These are phyloP conservation scores for Zoysia japonica DNA, from an alignment of 176 grass and related monocot genomes.

Conservation along the genomic window DNA sequence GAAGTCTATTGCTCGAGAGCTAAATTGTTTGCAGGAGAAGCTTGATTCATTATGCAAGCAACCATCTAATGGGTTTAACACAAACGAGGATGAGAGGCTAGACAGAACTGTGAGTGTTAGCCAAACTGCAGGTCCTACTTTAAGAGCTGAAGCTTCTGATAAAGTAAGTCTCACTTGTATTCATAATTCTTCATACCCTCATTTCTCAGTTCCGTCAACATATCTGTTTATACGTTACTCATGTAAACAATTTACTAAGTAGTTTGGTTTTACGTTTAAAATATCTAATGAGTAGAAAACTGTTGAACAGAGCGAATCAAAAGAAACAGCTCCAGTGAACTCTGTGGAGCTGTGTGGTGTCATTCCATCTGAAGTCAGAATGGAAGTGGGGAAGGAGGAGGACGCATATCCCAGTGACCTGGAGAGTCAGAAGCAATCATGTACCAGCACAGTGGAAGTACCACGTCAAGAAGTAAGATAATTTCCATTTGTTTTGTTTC, in stretches of 20 bases:
- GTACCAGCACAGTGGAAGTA: background rate
- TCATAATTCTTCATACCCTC: background rate
- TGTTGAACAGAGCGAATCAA: background rate
- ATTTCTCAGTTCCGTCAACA: background rate
- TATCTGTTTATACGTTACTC: background rate
- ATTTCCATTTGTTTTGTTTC: background rate
- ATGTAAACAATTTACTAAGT: background rate
- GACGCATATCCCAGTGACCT: conserved; percentile 5
- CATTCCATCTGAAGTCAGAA: background rate
- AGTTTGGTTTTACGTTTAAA: background rate
- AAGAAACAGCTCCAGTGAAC: background rate
- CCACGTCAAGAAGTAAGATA: conserved; percentile 32
- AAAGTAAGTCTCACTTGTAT: conserved; percentile 17
- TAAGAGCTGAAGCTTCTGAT: conserved; percentile 30
- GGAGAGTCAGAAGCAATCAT: conserved; percentile 7
- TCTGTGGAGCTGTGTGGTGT: background rate
- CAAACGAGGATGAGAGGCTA: conserved; percentile 7
- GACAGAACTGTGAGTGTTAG: background rate
- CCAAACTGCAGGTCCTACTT: background rate
- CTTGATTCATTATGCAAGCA: conserved; percentile 54
- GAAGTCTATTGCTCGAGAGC: conserved; percentile 66
- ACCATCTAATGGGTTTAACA: conserved; percentile 4
- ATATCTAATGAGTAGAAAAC: background rate
- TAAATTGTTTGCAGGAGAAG: conserved; percentile 72
- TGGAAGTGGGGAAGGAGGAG: background rate